Evolutionary conservation across 441 rosid genomes (phyloP), one percentile per base, ranked within the genome.

Genomic region (Mallotus japonicus): DNA sequence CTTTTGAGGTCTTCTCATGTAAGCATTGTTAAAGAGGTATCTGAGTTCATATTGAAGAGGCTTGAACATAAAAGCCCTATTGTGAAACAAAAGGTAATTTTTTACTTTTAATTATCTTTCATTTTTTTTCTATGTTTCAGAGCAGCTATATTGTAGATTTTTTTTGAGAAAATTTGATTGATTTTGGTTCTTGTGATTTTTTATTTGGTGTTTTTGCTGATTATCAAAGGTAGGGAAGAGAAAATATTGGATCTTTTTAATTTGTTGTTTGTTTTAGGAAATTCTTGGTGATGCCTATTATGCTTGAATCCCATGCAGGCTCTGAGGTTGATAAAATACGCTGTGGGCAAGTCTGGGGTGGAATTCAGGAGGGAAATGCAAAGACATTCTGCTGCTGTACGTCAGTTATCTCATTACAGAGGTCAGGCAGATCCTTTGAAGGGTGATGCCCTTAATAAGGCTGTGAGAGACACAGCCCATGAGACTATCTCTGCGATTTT

Each of bases 351-450:
- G 86, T 95, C 99, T 75, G 98, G 98, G 53, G 76, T 75, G 53
- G 98, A 93, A 83, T 95, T 95, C 76, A 90, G 93, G 79, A 85
- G 99, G 82, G 99, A 95, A 77, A 90, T 95, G 97, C 99, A 95
- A 83, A 84, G 98, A 68, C 90, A 93, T 81, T 93, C 98, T 0
- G 94, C 83, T n/a, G 91, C 90, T 10, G 89, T 95, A 13, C 95
- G 98, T 15, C 93, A 89, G 83, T 76, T 95, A 63, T 78, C 87
- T 81, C 98, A 93, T 78, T 93, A 93, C 86, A 90, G 86, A 81
- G 99, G 99, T 50, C 89, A 92, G 77, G 77, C 84, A 37, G 92
- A 93, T 86, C 88, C 97, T 69, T 77, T 95, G 74, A 95, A 95
- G 73, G 99, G 99, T 16, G 97, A 93, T 86, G 94, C 98, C 6